Evolutionary conservation across 495 filamentous ascomycete genomes (phyloP).

Genomic region (Wilcoxina mikolae): DNA sequence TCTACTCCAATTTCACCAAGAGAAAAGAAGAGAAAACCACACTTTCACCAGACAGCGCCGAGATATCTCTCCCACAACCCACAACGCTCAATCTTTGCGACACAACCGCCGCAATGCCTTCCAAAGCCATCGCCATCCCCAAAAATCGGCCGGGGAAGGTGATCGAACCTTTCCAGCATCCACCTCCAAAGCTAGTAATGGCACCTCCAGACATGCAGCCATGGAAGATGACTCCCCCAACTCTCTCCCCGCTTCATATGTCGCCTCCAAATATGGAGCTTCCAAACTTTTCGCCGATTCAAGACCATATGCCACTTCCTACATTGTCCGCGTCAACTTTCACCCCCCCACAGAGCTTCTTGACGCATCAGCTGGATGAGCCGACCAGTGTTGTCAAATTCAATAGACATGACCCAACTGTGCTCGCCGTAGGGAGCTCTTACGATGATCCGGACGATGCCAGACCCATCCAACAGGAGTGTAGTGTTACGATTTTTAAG

Average conservation of each 20-base stretch:
- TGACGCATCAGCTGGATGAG: background rate
- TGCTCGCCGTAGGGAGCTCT: background rate
- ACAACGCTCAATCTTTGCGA: too few species aligned
- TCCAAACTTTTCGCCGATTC: constrained; percentile 7
- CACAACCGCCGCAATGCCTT: constrained; percentile 1
- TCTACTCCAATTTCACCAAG: too few species aligned
- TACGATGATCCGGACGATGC: background rate
- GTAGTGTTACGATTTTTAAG: background rate
- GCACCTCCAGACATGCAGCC: constrained; percentile 6
- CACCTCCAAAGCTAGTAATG: constrained; percentile 8
- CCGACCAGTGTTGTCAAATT: constrained; percentile 4
- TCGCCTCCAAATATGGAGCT: constrained; percentile 7
- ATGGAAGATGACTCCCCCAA: constrained; percentile 6
- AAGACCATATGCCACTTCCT: constrained; percentile 9
- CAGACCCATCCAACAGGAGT: background rate
- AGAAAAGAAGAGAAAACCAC: too few species aligned
- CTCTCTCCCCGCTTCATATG: constrained; percentile 8
- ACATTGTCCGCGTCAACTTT: constrained; percentile 4
- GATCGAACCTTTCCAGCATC: constrained; percentile 9
- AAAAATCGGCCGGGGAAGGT: background rate
- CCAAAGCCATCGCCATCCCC: constrained; percentile 5
- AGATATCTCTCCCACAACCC: too few species aligned
- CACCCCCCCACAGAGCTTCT: constrained; percentile 5
- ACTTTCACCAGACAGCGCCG: too few species aligned
- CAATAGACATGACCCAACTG: background rate